Evolutionary conservation across 352 stramenopile species (phyloP), one percentile per base, ranked within the genome.

Genomic region (Globisporangium paddicum): DNA sequence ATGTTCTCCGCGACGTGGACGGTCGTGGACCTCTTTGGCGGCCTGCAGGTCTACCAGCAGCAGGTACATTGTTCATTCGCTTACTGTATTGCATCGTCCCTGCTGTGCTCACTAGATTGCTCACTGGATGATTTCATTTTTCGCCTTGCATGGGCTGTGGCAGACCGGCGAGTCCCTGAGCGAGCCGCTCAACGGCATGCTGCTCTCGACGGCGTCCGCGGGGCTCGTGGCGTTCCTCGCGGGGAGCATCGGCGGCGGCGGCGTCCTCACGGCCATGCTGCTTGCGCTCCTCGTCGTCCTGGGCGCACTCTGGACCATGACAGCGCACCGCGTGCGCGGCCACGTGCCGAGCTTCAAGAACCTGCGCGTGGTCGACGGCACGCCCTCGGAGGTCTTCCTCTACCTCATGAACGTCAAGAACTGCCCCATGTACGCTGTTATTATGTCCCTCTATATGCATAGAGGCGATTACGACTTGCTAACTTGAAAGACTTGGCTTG

Each of bases 331-430:
- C 30, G 67, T 66, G 11, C 71, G 69, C 28, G 63, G 62, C 30
- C 65, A 73, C 3, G 76, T 89, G 18, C 75, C 81, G 18, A 77
- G 76, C 62, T 90, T 89, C 62, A 91, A 91, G 64, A 80, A 72
- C 58, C 57, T 86, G 41, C 73, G 82, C 41, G 69, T 80, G n/a
- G 68, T 91, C 44, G 77, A 84, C 44, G 82, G 75, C 18, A 73
- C 77, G 1, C 82, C 82, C 18, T 82, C 71, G 11, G 78, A 89
- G 62, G 75, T 91, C 37, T 89, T 89, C 55, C 26, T 83, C n/a
- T 87, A 88, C 54, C 67, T 91, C 52, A 86, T 91, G 72, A 75
- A 86, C 53, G 75, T 85, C 52, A 81, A 82, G 51, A 86, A 89
- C 64, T 86, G 78, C 32, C 62, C 69, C 8, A 66, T 85, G 55